Evolutionary conservation across 495 filamentous ascomycete genomes (phyloP), one percentile per base, ranked within the genome.

Genomic region (Annulohypoxylon bovei): DNA sequence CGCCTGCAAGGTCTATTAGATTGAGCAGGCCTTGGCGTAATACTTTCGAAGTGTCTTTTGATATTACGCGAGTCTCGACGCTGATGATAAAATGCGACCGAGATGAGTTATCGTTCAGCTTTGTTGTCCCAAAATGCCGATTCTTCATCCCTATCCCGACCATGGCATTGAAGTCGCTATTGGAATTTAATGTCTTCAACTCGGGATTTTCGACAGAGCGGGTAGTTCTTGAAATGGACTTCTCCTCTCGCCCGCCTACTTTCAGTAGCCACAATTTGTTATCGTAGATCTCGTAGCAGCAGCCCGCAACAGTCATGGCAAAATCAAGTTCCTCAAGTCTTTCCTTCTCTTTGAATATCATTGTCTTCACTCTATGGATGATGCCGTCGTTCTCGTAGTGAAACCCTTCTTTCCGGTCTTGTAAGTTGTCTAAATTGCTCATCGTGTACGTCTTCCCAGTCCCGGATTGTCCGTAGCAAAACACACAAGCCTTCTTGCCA

Each of bases 401-500:
- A 1, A 93, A 92, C 0, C 61, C 66, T n/a, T 65, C 67, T 16
- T 63, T n/a, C 16, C 37, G 55, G 6, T 37, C 20, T 9, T 50
- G n/a, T 11, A 30, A 30, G 2, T 37, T 14, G 68, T 97, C 92
- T 5, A 81, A 72, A 0, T 94, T 92, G 33, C 91, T 94, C 95
- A 98, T 99, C 20, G 95, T 98, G 72, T 90, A 90, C 0, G 95
- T 98, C 84, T 99, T 98, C 30, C 96, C 96, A 28, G 93, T 94
- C 9, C 94, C 96, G 3, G 95, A 98, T 76, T 98, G 95, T 27
- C 95, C 96, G 78, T 98, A 98, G 76, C 93, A 97, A 82, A 98
- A 96, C 65, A 98, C 96, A 78, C 93, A 97, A 35, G 97, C 95
- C 77, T 98, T 97, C 78, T 97, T 97, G 8, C 96, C 95, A 73